Evolutionary conservation across 2,329 filamentous ascomycete genomes (phyloP).

Genomic region (Fusarium sp.): DNA sequence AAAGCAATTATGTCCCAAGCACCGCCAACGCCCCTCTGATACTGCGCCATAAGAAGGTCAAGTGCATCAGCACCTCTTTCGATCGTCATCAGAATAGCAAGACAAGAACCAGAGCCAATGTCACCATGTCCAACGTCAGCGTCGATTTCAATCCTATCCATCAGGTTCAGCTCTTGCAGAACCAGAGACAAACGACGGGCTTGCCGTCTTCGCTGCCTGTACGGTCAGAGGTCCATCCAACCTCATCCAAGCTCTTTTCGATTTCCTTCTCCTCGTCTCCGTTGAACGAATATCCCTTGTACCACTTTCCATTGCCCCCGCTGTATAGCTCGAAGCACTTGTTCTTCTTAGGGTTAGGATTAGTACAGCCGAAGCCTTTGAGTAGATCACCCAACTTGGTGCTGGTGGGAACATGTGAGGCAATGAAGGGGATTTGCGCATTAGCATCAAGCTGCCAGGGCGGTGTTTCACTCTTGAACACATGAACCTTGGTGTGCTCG

Average conservation of each 20-base stretch:
- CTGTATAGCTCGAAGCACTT: slow-evolving; percentile 66
- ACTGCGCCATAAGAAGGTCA: no score
- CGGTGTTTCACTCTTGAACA: slow-evolving; percentile 62
- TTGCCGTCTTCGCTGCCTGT: slow-evolving; percentile 60
- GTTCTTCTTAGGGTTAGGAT: slow-evolving; percentile 63
- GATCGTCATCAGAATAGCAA: background rate
- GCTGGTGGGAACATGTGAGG: slow-evolving; percentile 63
- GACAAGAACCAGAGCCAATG: background rate
- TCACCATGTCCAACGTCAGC: background rate
- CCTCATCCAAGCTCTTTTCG: slow-evolving; percentile 61
- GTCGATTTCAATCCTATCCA: background rate
- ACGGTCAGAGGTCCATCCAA: slow-evolving; percentile 68
- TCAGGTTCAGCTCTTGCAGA: slow-evolving; percentile 61
- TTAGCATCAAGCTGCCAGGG: slow-evolving; percentile 64
- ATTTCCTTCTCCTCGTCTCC: slow-evolving; percentile 62
- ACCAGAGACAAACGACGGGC: slow-evolving; percentile 69
- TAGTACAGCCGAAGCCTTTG: slow-evolving; percentile 67
- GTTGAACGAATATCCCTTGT: slow-evolving; percentile 63
- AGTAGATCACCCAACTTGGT: slow-evolving; percentile 68
- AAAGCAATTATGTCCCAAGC: background rate
- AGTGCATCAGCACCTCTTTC: background rate
- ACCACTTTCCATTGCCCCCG: slow-evolving; percentile 68
- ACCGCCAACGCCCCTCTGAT: background rate
- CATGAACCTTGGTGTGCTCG: slow-evolving; percentile 69
- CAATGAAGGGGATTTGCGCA: slow-evolving; percentile 58